A percentile compares a stretch with the other conserved stretches of the same genome.
These are phyloP conservation scores for Kockiozyma suomiensis DNA, from an alignment of 805 yeast genomes.

Conservation along the genomic window DNA sequence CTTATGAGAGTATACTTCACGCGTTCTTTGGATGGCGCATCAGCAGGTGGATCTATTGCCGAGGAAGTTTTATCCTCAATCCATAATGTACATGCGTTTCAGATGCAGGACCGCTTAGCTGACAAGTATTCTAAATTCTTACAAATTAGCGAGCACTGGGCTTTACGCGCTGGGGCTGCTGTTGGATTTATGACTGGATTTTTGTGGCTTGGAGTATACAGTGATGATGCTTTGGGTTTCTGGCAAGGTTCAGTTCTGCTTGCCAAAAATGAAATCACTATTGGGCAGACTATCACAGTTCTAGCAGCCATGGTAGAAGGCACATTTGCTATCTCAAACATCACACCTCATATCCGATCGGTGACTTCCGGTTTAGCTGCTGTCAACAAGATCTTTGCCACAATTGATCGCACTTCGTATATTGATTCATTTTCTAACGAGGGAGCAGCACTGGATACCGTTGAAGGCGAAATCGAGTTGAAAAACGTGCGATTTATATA, in stretches of 20 bases:
- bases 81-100: slow-evolving; percentile 48
- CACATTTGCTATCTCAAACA: slow-evolving; percentile 45
- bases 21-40: slow-evolving; percentile 7
- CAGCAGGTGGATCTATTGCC: slow-evolving; percentile 42
- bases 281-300: slow-evolving; percentile 31
- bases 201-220: slow-evolving; percentile 45
- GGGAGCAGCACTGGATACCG: background rate
- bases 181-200: slow-evolving; percentile 38
- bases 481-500: slow-evolving; percentile 37
- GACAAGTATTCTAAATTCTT: slow-evolving; percentile 41
- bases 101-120: slow-evolving; percentile 44
- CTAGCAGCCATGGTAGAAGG: slow-evolving; percentile 41
- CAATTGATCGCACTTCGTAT: slow-evolving; percentile 47
- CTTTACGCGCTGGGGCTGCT: slow-evolving; percentile 10
- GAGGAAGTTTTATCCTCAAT: slow-evolving; percentile 47
- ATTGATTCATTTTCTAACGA: slow-evolving; percentile 42
- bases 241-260: slow-evolving; percentile 43
- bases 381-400: slow-evolving; percentile 45
- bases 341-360: slow-evolving; percentile 47
- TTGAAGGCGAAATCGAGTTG: slow-evolving; percentile 46
- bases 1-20: slow-evolving; percentile 33
- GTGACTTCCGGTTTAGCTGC: slow-evolving; percentile 47
- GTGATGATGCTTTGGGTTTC: slow-evolving; percentile 47
- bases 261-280: slow-evolving; percentile 26
- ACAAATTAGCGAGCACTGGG: slow-evolving; percentile 31